Conservation (phyloP, 805 yeast genomes). For the Metschnikowia amazonensis region DNA sequence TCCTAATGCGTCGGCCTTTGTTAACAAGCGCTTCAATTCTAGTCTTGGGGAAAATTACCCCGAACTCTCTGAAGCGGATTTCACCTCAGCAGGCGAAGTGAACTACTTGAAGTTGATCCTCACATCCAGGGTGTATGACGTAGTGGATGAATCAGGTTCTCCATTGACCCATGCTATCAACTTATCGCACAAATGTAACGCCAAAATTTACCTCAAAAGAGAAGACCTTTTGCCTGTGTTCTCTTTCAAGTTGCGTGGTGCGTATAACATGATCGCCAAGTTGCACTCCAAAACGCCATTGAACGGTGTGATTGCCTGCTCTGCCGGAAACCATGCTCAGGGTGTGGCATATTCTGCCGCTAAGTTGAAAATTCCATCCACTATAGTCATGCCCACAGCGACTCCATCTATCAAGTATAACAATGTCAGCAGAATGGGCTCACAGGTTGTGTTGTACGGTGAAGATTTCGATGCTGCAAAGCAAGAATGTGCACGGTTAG, state of each 20-base stretch:
- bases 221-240: conserved; percentile 95
- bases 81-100: conserved; percentile 63
- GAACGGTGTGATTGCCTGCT: conserved; percentile 93
- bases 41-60: conserved; percentile 35
- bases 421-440: conserved; percentile 88
- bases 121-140: conserved; percentile 93
- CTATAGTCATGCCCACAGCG: conserved; percentile 97
- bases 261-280: conserved; percentile 94
- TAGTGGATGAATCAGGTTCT: conserved; percentile 70
- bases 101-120: conserved; percentile 88
- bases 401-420: conserved; percentile 93
- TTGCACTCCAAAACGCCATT: conserved; percentile 57
- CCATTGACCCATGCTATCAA: conserved; percentile 76
- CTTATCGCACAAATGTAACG: conserved; percentile 67
- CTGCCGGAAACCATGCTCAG: conserved; percentile 99
- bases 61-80: conserved; percentile 47
- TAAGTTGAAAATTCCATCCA: conserved; percentile 82
- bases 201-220: conserved; percentile 77
- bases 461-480: conserved; percentile 96
- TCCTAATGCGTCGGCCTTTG: background rate
- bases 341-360: conserved; percentile 95
- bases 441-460: conserved; percentile 89
- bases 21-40: conserved; percentile 1
- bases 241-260: conserved; percentile 95
- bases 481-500: conserved; percentile 74